A percentile compares a stretch with the other conserved stretches of the same genome.
Evolutionary conservation across 257 asterid genomes (phyloP).

Genomic region (Penstemon barbatus): DNA sequence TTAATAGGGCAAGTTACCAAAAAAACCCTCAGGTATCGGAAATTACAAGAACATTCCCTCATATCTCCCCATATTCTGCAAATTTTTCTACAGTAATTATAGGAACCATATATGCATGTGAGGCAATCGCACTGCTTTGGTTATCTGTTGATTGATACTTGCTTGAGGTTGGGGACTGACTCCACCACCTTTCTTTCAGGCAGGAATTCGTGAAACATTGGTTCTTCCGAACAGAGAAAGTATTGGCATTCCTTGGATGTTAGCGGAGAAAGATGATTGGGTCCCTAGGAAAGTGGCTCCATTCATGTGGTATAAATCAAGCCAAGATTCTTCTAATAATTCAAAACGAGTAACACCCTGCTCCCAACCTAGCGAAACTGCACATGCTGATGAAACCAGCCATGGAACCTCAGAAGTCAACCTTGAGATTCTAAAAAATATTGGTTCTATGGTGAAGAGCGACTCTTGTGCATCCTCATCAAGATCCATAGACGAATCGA

Average conservation of each 20-base stretch:
- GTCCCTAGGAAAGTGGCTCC: constrained; percentile 75
- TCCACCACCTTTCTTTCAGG: constrained; percentile 48
- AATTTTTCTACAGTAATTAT: constrained; percentile 14
- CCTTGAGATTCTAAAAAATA: constrained; percentile 32
- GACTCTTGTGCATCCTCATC: constrained; percentile 36
- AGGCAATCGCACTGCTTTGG: constrained; percentile 8
- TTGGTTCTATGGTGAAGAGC: constrained; percentile 20
- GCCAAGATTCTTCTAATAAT: constrained; percentile 47
- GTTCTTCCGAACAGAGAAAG: constrained; percentile 86
- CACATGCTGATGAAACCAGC: constrained; percentile 34
- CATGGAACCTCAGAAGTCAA: constrained; percentile 38
- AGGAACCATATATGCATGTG: constrained; percentile 1
- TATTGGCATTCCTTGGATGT: constrained; percentile 74
- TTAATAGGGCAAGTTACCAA: too few relatives aligned
- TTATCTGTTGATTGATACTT: constrained; percentile 11
- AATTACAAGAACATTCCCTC: neutral
- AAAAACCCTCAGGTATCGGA: too few relatives aligned
- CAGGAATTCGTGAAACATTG: constrained; percentile 75
- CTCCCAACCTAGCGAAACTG: constrained; percentile 42
- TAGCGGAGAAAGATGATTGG: constrained; percentile 94
- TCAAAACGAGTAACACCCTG: constrained; percentile 40
- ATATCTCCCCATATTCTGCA: constrained; percentile 9
- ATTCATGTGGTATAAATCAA: constrained; percentile 60
- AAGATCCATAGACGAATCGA: constrained; percentile 31
- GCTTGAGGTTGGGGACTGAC: constrained; percentile 19